A percentile compares a stretch with the other conserved stretches of the same genome.
These are phyloP conservation scores for Polyplosphaeria fusca DNA, from an alignment of 495 filamentous ascomycete species.

Conservation along the genomic window DNA sequence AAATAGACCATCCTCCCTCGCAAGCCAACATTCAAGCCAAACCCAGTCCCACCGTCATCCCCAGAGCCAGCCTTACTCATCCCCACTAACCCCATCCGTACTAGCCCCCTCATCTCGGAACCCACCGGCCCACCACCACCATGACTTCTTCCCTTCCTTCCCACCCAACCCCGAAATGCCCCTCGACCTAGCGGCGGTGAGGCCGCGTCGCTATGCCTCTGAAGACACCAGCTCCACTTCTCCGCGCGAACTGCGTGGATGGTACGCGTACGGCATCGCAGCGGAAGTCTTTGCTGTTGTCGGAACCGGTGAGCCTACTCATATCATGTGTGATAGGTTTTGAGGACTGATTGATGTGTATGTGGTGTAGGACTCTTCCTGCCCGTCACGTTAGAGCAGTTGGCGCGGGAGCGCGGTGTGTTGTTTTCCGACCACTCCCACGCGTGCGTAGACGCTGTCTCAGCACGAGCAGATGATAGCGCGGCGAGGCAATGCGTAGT, in stretches of 20 bases:
- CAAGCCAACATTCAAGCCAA: too few species aligned
- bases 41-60: too few species aligned
- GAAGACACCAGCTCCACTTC: constrained; percentile 23
- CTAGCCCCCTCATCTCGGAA: too few species aligned
- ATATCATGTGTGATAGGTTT: not conserved
- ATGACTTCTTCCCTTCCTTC: too few species aligned
- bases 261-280: constrained; percentile 24
- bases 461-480: not conserved
- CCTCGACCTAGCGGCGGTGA: constrained; percentile 15
- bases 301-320: constrained; percentile 13
- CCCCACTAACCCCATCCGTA: too few species aligned
- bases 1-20: too few species aligned
- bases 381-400: constrained; percentile 83
- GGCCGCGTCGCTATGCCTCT: constrained; percentile 9
- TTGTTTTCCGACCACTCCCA: constrained; percentile 69
- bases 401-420: constrained; percentile 84
- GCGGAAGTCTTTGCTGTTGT: constrained; percentile 31
- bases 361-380: constrained; percentile 46
- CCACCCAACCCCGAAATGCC: constrained; percentile 12
- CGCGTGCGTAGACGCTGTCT: constrained; percentile 52
- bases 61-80: too few species aligned
- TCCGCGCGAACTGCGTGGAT: constrained; percentile 16
- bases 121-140: too few species aligned
- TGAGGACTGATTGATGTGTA: not conserved
- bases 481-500: constrained; percentile 47